Evolutionary conservation across 768 basidiomycete genomes (phyloP), one percentile per base, ranked within the genome.

Genomic region (Suillus subluteus): DNA sequence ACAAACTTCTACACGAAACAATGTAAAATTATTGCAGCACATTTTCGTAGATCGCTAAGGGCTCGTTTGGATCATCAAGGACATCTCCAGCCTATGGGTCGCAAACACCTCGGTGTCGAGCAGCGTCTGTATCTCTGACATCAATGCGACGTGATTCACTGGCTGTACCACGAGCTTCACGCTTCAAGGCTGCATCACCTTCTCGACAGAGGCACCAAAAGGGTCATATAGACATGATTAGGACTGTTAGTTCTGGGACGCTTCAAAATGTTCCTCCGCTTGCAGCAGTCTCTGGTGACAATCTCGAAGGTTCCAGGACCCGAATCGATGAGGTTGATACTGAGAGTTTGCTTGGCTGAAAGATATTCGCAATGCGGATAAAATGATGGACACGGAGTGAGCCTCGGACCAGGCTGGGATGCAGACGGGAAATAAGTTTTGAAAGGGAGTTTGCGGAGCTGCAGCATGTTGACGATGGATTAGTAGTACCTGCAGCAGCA

Each of bases 1-100:
- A 3, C 68, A 67, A 68, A 35, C n/a, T 37, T 40, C 7, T 21
- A 18, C 30, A 18, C 16, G 23, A n/a, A 41, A 44, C 37, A 50
- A 23, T 26, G 12, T 15, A 26, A 13, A 15, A 23, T 26, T 15
- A 6, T 8, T 7, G 3, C 13, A 48, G 6, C n/a, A n/a, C 46
- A 8, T 15, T 48, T 50, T 23, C 23, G 48, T 23, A 50, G 23
- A 23, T 50, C 23, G 23, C 6, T 6, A 4, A n/a, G 23, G n/a
- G n/a, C 13, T 50, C 6, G 23, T 50, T 6, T 48, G 44, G 21
- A 48, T n/a, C 11, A 48, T n/a, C 12, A 46, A 13, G 46, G 2
- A 48, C 46, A 13, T 48, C 46, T 23, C n/a, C n/a, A 13, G 6
- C n/a, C 4, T 48, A 6, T 50, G 13, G 48, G 23, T 23, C n/a